phyloP scores from a whole-genome alignment of 352 stramenopile species.

The Blastocystis sp. region DNA sequence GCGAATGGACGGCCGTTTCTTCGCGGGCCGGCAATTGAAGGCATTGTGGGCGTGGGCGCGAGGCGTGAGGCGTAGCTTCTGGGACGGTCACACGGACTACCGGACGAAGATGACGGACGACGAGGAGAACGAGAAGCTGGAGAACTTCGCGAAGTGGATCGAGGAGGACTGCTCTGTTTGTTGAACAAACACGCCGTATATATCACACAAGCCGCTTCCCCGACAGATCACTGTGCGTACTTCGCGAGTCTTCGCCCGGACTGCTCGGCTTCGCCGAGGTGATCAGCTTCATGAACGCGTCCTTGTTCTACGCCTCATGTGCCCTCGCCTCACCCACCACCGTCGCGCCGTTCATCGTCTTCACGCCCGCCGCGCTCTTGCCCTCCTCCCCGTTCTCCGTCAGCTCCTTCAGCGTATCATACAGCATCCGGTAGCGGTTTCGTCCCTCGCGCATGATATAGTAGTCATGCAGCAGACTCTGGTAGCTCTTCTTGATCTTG shows the following conservation, averaged over 20 bases:
- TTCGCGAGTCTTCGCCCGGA: not conserved
- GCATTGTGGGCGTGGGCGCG: slow-evolving; percentile 10
- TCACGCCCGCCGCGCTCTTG: not conserved
- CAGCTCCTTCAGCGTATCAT: not conserved
- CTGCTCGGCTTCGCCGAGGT: not conserved
- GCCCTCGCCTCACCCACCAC: not conserved
- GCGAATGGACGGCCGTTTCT: slow-evolving; percentile 61
- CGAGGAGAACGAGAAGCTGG: slow-evolving; percentile 64
- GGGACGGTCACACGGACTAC: slow-evolving; percentile 68
- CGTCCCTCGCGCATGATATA: not conserved
- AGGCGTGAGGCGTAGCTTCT: slow-evolving; percentile 46
- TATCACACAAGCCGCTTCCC: slow-evolving; percentile 9
- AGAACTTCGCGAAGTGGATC: slow-evolving; percentile 66
- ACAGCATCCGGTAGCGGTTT: not conserved
- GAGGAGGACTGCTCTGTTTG: slow-evolving; percentile 11
- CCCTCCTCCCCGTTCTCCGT: not conserved
- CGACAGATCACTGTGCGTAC: not conserved
- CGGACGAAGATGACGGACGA: slow-evolving; percentile 55
- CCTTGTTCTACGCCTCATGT: not conserved
- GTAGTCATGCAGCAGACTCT: not conserved
- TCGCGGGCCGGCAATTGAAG: slow-evolving; percentile 55
- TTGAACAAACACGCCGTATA: not conserved
- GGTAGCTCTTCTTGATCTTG: not conserved
- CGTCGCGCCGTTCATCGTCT: not conserved
- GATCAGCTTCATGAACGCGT: not conserved